A percentile compares a stretch with the other conserved stretches of the same genome.
Evolutionary conservation across 148 eudicot genomes (phyloP).

Genomic region (Cornus controversa): DNA sequence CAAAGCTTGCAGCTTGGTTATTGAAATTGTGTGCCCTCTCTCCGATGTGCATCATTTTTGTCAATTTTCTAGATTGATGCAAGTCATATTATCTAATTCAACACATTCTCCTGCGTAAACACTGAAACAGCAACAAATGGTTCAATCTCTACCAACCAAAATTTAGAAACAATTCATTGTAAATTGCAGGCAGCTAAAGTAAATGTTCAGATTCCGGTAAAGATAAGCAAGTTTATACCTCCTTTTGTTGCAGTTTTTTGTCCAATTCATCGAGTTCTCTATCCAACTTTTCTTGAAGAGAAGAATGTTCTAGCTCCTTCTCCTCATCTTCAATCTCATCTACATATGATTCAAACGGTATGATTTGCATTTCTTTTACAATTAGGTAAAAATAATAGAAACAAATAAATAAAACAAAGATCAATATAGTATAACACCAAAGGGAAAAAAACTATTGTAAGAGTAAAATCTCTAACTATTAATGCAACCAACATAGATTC

Average conservation of each 20-base stretch:
- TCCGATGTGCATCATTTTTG: neutral
- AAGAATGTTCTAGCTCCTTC: conserved; percentile 90
- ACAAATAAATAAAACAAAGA: neutral
- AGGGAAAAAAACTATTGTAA: neutral
- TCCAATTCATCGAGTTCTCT: conserved; percentile 87
- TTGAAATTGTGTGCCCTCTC: neutral
- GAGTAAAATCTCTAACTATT: neutral
- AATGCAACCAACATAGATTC: neutral
- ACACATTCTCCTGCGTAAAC: neutral
- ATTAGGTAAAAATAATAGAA: neutral
- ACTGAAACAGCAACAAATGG: neutral
- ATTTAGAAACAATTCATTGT: too few species aligned
- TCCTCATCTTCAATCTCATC: conserved; percentile 69
- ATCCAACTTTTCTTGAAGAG: conserved; percentile 85
- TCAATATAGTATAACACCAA: neutral
- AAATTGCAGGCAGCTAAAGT: neutral
- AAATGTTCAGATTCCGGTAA: neutral
- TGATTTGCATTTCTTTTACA: neutral
- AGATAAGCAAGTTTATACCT: conserved; percentile 44
- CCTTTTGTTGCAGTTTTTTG: conserved; percentile 79
- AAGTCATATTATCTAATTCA: neutral
- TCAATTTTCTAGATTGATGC: neutral
- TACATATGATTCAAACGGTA: conserved; percentile 18
- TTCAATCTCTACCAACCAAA: neutral
- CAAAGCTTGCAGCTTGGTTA: neutral